Base-by-base conservation (phyloP, 75 land plant genomes). In the Pinus taeda region DNA sequence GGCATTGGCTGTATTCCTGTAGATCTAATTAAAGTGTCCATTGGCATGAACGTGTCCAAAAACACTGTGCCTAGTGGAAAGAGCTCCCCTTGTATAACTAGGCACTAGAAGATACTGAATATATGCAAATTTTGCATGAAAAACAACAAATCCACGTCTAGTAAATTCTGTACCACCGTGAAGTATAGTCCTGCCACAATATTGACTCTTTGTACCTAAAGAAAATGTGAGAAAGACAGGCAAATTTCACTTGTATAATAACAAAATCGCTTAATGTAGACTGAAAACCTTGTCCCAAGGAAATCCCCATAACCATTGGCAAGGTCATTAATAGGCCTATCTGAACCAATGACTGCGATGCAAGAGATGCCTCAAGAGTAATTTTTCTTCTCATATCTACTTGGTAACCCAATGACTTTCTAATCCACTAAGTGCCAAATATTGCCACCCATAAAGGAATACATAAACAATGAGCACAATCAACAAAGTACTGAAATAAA, bases 181-280 rank as follows among this genome's bases (percentile, higher is more conserved):
- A 49, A 97, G 80, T 69, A 97, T 74, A 30, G 99, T 97, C n/a
- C 99, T 81, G 4, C 98, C 99, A 83, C 82, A 97, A 73, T 97
- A 97, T 59, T 97, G 99, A 18, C 85, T 79, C 66, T 91, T 97
- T 57, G 99, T 97, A 20, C 99, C 98, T 29, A 97, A 81, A 57
- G 95, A 90, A 77, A 97, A 97, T 14, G 99, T 94, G 78, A 90
- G 94, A 77, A 97, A 97, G 17, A 94, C 92, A 26, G 99, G 92
- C 89, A 20, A 94, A 83, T 87, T 97, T 98, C n/a, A 91, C 82
- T 78, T 91, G 93, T 91, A 91, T 91, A 55, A 87, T 81, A n/a
- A 91, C 83, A 29, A 91, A 85, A 64, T 91, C 93, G 59, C 88
- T 83, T 70, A 91, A 24, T 56, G 93, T 89, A 36, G 78, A 83